Evolutionary conservation across 345 rosid species (phyloP), one percentile per base, ranked within the genome.

Genomic region (Citrus unshiu): DNA sequence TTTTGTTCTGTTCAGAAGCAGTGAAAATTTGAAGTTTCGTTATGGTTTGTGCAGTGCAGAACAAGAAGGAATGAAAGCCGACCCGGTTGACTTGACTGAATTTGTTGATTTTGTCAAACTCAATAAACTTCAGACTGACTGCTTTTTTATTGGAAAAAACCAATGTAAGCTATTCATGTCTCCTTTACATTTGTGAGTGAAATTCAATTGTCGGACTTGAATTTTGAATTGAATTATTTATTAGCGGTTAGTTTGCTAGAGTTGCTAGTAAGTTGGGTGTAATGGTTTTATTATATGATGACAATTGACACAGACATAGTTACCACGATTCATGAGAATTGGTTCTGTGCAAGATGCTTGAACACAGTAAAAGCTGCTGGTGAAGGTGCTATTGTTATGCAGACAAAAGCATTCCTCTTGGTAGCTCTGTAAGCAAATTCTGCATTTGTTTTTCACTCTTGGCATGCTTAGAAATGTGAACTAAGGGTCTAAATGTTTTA

Each of bases 371-470:
- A 86, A 40, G 87, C 93, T 70, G 82, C 90, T 68, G 98, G 97
- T 70, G 98, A 93, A 91, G 98, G 98, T 69, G 94, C 85, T 75
- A 88, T 95, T 59, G 89, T 93, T 77, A 84, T 91, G 87, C 98
- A 91, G 86, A 90, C 97, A 0, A 77, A 89, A 6, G 85, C 85
- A 10, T 87, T 89, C 66, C 78, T 95, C 40, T 79, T 93, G 79
- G 90, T 95, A 85, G 91, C 93, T 24, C 63, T 92, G 98, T 95
- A 87, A 89, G 98, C 77, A 2, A 18, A 6, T 51, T 3, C 62
- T 34, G 13, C 32, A 16, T 57, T 75, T 75, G 39, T 4, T 49
- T 76, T 65, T 73, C 18, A 1, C 43, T 12, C 0, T 77, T 18
- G 3, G 34, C 34, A 56, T 32, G 19, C 25, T 25, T 67, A 9